Evolutionary conservation across 2,329 filamentous ascomycete species (phyloP).

Genomic region (Mycogone perniciosa): DNA sequence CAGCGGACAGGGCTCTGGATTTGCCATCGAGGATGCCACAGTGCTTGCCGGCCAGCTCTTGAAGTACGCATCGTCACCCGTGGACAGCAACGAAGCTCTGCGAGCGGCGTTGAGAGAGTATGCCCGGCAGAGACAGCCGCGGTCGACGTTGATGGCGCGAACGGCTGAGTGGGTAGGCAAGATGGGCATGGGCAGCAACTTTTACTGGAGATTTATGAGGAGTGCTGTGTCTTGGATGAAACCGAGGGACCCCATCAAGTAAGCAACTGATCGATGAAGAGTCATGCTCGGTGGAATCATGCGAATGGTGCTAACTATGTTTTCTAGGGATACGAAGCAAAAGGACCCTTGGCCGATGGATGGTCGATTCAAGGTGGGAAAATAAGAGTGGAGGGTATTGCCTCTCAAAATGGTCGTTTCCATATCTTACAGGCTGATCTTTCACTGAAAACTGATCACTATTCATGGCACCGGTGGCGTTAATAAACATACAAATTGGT

Average conservation of each 20-base stretch:
- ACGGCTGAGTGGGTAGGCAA: slow-evolving; percentile 13
- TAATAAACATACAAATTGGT: neutral
- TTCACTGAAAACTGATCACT: too few species aligned
- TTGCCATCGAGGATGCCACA: slow-evolving; percentile 22
- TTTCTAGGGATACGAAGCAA: slow-evolving; percentile 11
- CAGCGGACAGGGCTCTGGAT: slow-evolving; percentile 22
- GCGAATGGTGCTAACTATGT: neutral
- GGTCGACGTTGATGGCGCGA: slow-evolving; percentile 20
- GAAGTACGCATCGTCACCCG: neutral
- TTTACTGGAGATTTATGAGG: slow-evolving; percentile 16
- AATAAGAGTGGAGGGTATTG: too few species aligned
- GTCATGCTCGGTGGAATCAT: neutral
- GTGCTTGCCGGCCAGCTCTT: slow-evolving; percentile 18
- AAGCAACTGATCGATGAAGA: neutral
- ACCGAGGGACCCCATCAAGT: neutral
- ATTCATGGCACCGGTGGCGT: too few species aligned
- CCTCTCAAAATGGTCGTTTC: too few species aligned
- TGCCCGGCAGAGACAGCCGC: slow-evolving; percentile 13
- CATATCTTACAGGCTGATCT: too few species aligned
- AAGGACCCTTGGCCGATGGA: slow-evolving; percentile 19
- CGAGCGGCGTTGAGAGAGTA: slow-evolving; percentile 17
- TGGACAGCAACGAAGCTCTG: neutral
- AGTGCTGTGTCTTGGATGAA: slow-evolving; percentile 1
- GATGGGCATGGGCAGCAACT: slow-evolving; percentile 13
- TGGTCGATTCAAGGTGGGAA: slow-evolving; percentile 12